phyloP scores from a whole-genome alignment of 2,329 filamentous ascomycete genomes.

The Neonectria punicea region DNA sequence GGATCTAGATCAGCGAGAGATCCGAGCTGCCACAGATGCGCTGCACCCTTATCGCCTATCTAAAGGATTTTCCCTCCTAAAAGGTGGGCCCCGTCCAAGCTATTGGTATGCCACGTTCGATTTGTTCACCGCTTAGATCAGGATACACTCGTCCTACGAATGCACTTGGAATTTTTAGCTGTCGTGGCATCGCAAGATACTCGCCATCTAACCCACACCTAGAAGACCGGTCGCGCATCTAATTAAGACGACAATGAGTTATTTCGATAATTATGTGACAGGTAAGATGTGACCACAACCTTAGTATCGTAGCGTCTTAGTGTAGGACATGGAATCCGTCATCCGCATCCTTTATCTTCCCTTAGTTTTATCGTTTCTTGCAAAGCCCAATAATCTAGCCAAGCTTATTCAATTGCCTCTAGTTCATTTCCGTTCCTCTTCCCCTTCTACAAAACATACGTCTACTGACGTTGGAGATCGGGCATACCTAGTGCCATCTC shows the following conservation, averaged over 20 bases:
- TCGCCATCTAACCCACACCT: neutral
- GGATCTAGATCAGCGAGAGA: conserved; percentile 24
- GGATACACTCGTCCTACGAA: neutral
- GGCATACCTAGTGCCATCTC: neutral
- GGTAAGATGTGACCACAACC: neutral
- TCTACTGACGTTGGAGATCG: neutral
- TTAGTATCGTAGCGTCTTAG: neutral
- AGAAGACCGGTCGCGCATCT: no score
- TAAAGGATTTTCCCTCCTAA: conserved; percentile 7
- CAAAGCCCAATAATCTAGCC: no score
- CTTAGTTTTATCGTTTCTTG: neutral
- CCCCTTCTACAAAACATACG: neutral
- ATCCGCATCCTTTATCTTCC: neutral
- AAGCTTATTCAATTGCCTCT: no score
- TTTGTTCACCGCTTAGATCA: neutral
- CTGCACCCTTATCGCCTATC: conserved; percentile 27
- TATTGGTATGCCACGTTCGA: neutral
- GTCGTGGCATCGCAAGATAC: no score
- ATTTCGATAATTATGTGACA: neutral
- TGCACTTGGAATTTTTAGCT: neutral
- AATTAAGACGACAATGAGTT: neutral
- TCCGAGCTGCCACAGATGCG: conserved; percentile 21
- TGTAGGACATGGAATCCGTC: neutral
- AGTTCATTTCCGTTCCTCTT: neutral
- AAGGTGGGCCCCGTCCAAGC: conserved; percentile 15